These are phyloP conservation scores for Phialophora expanda DNA, from an alignment of 2,329 filamentous ascomycete species.

Conservation along the genomic window DNA sequence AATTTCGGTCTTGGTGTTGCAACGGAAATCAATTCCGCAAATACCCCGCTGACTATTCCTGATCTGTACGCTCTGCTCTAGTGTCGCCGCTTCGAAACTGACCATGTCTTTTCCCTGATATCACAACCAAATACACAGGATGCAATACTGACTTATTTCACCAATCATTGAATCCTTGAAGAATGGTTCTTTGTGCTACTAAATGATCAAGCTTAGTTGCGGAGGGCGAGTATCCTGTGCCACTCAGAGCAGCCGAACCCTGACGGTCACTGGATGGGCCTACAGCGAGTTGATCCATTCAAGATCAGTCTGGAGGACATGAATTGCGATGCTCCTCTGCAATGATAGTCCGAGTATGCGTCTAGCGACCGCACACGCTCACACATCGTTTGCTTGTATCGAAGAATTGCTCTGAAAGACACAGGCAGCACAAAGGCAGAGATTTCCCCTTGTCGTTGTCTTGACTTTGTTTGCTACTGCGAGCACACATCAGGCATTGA, in stretches of 20 bases:
- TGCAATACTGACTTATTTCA: not conserved
- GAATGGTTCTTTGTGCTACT: not conserved
- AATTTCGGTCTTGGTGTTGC: not conserved
- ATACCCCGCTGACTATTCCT: constrained; percentile 2
- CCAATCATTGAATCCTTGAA: not conserved
- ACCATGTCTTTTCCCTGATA: not conserved
- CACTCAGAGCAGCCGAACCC: not conserved
- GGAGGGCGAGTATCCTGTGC: not conserved
- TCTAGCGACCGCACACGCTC: not conserved
- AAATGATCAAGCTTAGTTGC: too few relatives aligned
- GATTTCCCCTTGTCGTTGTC: not conserved
- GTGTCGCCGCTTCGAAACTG: not conserved
- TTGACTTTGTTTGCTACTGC: not conserved
- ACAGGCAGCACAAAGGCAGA: not conserved
- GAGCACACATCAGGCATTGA: not conserved
- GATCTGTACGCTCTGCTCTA: not conserved
- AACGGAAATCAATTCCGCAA: not conserved
- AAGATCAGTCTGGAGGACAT: not conserved
- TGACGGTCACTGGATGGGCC: too few relatives aligned
- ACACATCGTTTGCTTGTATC: not conserved
- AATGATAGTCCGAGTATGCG: not conserved
- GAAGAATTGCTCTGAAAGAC: not conserved
- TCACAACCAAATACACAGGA: not conserved
- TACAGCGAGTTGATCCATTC: not conserved
- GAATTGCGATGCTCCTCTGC: not conserved